Evolutionary conservation across 805 yeast species (phyloP).

Genomic region (Spencermartinsiella europaea): DNA sequence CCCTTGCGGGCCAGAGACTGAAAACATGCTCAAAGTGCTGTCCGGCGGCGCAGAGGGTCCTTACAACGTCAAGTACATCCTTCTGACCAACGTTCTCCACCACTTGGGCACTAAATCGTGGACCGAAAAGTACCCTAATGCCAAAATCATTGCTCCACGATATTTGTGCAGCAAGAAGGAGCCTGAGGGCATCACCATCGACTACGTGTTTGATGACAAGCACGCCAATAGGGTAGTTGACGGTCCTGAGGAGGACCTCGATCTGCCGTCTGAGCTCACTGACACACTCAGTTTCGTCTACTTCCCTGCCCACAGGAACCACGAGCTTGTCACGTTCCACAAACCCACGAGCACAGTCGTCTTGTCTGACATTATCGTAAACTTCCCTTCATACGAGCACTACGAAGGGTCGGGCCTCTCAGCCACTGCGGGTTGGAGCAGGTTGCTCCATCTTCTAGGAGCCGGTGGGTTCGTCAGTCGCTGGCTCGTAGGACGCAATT

Average conservation of each 20-base stretch:
- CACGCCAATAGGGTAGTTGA: constrained; percentile 1
- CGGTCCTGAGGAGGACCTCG: constrained; percentile 2
- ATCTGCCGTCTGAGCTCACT: constrained; percentile 34
- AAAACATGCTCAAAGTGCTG: constrained; percentile 12
- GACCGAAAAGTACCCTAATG: constrained; percentile 44
- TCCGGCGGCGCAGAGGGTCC: constrained; percentile 6
- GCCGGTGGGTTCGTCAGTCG: constrained; percentile 34
- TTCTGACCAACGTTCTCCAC: constrained; percentile 62
- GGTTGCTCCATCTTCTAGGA: constrained; percentile 38
- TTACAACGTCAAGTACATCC: constrained; percentile 31
- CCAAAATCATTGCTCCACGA: constrained; percentile 52
- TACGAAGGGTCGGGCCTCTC: constrained; percentile 43
- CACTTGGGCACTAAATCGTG: constrained; percentile 56
- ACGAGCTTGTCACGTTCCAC: constrained; percentile 52
- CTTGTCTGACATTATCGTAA: constrained; percentile 59
- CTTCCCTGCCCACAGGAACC: constrained; percentile 52
- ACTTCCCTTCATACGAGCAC: constrained; percentile 46
- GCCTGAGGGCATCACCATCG: constrained; percentile 29
- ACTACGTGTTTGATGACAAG: constrained; percentile 5
- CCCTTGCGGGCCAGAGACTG: constrained; percentile 23
- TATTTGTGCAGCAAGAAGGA: constrained; percentile 23
- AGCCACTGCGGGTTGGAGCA: constrained; percentile 45
- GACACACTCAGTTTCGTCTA: constrained; percentile 50
- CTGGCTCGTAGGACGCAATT: constrained; percentile 27
- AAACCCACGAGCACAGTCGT: constrained; percentile 43